Evolutionary conservation across 139 green algal species (phyloP).

Genomic region (Gonium pectorale): DNA sequence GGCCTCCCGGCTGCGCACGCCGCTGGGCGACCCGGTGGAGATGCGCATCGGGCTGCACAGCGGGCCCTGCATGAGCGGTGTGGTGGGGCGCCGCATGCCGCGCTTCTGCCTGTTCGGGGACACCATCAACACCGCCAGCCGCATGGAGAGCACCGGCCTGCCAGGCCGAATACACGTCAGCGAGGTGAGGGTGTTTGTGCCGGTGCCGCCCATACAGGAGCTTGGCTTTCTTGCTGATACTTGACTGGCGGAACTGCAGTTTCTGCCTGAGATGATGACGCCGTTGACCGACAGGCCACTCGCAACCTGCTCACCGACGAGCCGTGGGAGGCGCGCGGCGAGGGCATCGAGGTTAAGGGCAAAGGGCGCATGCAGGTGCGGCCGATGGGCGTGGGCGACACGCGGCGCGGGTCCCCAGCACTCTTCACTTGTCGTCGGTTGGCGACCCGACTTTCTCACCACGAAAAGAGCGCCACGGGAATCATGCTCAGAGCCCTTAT

Average conservation of each 20-base stretch:
- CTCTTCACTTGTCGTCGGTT: neutral
- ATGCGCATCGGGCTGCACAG: slow-evolving; percentile 40
- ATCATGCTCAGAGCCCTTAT: neutral
- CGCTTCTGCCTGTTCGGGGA: slow-evolving; percentile 55
- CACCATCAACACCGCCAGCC: slow-evolving; percentile 54
- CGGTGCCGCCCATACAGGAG: too few relatives aligned
- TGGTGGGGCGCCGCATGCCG: slow-evolving; percentile 44
- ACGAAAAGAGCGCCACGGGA: neutral
- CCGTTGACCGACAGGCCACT: neutral
- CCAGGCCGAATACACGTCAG: slow-evolving; percentile 18
- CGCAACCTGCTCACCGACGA: neutral
- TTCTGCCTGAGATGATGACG: too few relatives aligned
- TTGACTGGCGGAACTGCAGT: too few relatives aligned
- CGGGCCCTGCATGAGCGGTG: slow-evolving; percentile 27
- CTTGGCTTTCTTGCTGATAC: too few relatives aligned
- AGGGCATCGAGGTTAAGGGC: slow-evolving; percentile 29
- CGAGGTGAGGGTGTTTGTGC: too few relatives aligned
- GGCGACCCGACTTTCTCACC: neutral
- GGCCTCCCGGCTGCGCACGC: slow-evolving; percentile 28
- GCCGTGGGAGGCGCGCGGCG: neutral
- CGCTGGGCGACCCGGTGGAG: slow-evolving; percentile 17
- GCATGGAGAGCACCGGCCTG: slow-evolving; percentile 51
- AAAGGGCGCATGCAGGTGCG: slow-evolving; percentile 19
- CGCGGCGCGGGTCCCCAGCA: too few relatives aligned
- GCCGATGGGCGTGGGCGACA: too few relatives aligned